phyloP scores from a whole-genome alignment of 768 basidiomycete genomes.

The Amanita rimosa region DNA sequence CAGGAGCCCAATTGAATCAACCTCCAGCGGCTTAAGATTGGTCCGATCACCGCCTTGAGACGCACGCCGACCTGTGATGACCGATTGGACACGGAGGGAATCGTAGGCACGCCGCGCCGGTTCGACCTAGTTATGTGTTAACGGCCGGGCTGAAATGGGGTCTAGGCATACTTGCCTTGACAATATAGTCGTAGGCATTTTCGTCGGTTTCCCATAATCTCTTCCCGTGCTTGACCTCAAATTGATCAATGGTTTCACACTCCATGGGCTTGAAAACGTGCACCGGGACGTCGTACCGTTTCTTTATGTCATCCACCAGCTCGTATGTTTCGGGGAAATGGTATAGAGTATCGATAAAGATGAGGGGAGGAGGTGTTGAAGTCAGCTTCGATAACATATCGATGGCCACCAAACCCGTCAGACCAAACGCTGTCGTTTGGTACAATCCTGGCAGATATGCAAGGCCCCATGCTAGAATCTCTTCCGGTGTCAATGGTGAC shows the following conservation, averaged over 20 bases:
- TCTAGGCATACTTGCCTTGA: conserved; percentile 54
- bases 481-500: conserved; percentile 58
- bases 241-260: conserved; percentile 56
- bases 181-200: conserved; percentile 77
- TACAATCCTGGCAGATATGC: conserved; percentile 67
- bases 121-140: conserved; percentile 56
- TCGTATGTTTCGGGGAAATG: conserved; percentile 92
- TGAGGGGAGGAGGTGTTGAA: conserved; percentile 59
- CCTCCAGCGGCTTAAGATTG: conserved; percentile 73
- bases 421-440: conserved; percentile 95
- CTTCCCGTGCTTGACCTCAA: conserved; percentile 71
- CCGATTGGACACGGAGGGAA: conserved; percentile 63
- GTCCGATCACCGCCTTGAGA: conserved; percentile 91
- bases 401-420: conserved; percentile 87
- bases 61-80: conserved; percentile 91
- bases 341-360: conserved; percentile 95
- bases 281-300: conserved; percentile 61
- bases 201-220: conserved; percentile 86
- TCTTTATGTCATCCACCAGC: conserved; percentile 73
- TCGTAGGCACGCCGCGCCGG: conserved; percentile 85
- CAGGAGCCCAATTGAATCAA: conserved; percentile 80
- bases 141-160: background rate
- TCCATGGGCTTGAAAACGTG: conserved; percentile 72
- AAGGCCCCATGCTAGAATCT: conserved; percentile 81
- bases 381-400: conserved; percentile 91